Evolutionary conservation across 495 filamentous ascomycete genomes (phyloP).

Genomic region (Xylaria grammica): DNA sequence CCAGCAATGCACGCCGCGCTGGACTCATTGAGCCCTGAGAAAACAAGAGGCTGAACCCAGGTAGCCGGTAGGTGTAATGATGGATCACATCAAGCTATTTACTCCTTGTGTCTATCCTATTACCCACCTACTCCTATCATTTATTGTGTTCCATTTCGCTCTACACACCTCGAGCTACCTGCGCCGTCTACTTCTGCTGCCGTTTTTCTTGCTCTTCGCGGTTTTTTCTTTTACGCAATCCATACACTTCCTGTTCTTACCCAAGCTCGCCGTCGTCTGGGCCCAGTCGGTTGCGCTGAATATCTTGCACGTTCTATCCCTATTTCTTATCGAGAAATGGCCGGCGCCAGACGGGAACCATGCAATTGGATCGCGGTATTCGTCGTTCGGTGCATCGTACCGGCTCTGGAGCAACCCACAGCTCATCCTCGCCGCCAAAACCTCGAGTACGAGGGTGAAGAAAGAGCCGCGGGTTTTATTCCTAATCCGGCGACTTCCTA

Average conservation of each 20-base stretch:
- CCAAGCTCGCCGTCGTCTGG: conserved; percentile 10
- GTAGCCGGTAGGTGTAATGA: too few species aligned
- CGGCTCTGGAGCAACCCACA: conserved; percentile 31
- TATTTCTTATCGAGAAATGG: conserved; percentile 15
- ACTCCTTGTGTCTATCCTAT: too few species aligned
- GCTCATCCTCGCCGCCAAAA: conserved; percentile 18
- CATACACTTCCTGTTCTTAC: neutral
- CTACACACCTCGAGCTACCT: conserved; percentile 10
- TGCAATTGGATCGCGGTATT: too few species aligned
- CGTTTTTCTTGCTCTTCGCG: conserved; percentile 14
- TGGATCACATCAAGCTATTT: too few species aligned
- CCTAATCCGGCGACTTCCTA: conserved; percentile 22
- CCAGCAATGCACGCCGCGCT: too few species aligned
- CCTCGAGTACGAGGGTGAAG: neutral
- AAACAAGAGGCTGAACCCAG: too few species aligned
- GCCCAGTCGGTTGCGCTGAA: conserved; percentile 7
- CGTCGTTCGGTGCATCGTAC: conserved; percentile 14
- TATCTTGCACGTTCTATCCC: conserved; percentile 2
- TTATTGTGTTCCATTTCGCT: conserved; percentile 13
- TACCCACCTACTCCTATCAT: conserved; percentile 21
- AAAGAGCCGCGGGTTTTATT: conserved; percentile 9
- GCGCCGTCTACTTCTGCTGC: conserved; percentile 7
- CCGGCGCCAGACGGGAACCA: neutral
- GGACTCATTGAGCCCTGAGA: too few species aligned
- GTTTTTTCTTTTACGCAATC: conserved; percentile 16